Evolutionary conservation across 2,329 filamentous ascomycete genomes (phyloP).

Genomic region (Alternaria triticina): DNA sequence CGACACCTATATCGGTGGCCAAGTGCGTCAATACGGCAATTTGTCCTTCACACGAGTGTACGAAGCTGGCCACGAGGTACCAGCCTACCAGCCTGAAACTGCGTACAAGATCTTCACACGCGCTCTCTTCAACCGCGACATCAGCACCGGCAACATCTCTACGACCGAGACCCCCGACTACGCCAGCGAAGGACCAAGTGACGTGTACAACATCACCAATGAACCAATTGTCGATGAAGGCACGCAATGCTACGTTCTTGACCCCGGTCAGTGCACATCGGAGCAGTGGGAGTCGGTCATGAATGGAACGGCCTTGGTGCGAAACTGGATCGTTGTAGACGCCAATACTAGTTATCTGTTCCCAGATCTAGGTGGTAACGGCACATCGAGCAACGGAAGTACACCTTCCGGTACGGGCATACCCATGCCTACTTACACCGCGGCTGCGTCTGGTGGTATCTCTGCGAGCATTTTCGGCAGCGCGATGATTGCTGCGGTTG

Average conservation of each 20-base stretch:
- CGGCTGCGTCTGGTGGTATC: slow-evolving; percentile 13
- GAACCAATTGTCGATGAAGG: slow-evolving; percentile 49
- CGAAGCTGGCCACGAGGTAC: slow-evolving; percentile 60
- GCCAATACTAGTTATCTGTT: slow-evolving; percentile 40
- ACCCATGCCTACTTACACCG: background rate
- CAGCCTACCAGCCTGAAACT: slow-evolving; percentile 56
- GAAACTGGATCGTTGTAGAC: slow-evolving; percentile 45
- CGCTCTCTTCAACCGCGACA: slow-evolving; percentile 58
- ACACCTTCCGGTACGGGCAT: background rate
- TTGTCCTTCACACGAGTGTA: slow-evolving; percentile 60
- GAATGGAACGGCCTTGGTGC: slow-evolving; percentile 38
- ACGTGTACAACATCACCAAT: slow-evolving; percentile 55
- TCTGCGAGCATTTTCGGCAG: slow-evolving; percentile 8
- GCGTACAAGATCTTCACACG: slow-evolving; percentile 61
- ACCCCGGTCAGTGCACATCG: slow-evolving; percentile 35
- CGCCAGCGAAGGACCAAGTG: slow-evolving; percentile 41
- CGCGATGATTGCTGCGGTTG: slow-evolving; percentile 7
- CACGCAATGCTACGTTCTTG: slow-evolving; percentile 45
- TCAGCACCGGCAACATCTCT: slow-evolving; percentile 60
- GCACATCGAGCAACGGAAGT: slow-evolving; percentile 16
- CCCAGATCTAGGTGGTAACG: slow-evolving; percentile 29
- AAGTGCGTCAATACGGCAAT: slow-evolving; percentile 78
- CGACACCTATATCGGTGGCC: slow-evolving; percentile 70
- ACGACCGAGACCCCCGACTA: slow-evolving; percentile 51
- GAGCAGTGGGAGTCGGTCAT: slow-evolving; percentile 43